Evolutionary conservation across 2,329 filamentous ascomycete species (phyloP).

Genomic region (Diaporthe longicolla): DNA sequence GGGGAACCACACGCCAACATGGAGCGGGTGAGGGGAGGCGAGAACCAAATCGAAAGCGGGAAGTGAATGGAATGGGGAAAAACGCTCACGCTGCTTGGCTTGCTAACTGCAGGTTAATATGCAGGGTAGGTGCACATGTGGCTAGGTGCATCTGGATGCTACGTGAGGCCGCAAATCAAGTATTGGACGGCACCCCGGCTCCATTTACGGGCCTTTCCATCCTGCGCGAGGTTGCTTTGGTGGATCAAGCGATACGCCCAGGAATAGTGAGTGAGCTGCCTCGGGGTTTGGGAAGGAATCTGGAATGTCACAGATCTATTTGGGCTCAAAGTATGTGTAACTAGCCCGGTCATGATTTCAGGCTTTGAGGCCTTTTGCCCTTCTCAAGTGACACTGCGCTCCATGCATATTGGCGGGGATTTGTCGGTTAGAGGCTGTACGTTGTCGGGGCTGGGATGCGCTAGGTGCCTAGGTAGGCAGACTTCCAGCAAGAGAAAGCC

Average conservation of each 20-base stretch:
- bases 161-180: slow-evolving; percentile 25
- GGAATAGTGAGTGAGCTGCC: neutral
- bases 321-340: neutral
- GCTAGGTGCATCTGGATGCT: slow-evolving; percentile 34
- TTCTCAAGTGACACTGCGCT: neutral
- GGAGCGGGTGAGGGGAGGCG: slow-evolving; percentile 7
- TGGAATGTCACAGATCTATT: slow-evolving; percentile 7
- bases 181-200: neutral
- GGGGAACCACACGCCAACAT: slow-evolving; percentile 12
- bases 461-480: neutral
- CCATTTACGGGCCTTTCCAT: neutral
- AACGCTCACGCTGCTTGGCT: slow-evolving; percentile 23
- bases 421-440: slow-evolving; percentile 2
- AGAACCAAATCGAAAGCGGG: neutral
- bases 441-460: neutral
- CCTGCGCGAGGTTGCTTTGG: slow-evolving; percentile 21
- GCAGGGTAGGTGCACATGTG: slow-evolving; percentile 34
- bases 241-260: slow-evolving; percentile 3
- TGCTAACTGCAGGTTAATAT: slow-evolving; percentile 26
- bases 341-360: neutral
- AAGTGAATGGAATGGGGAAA: neutral
- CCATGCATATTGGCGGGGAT: slow-evolving; percentile 1
- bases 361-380: slow-evolving; percentile 3
- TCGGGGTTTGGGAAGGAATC: slow-evolving; percentile 22
- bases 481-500: neutral